Percentiles rank a stretch among this genome's conserved stretches.
These are phyloP conservation scores for Fraxinus xanthoxyloides DNA, from an alignment of 305 asterid genomes.

Conservation along the genomic window DNA sequence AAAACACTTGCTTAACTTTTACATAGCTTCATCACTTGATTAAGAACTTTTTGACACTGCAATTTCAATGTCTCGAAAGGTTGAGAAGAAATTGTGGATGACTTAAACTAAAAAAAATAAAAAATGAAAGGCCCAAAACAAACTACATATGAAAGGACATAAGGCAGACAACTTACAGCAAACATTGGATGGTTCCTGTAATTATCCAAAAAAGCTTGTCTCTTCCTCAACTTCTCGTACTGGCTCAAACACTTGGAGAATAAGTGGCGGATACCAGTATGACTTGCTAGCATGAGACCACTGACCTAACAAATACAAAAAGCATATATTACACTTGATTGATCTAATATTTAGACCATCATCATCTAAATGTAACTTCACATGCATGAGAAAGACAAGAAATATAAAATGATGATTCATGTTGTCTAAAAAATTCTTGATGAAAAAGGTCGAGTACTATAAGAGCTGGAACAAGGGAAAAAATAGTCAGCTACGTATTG, in stretches of 20 bases:
- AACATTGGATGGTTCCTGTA: slow-evolving; percentile 91
- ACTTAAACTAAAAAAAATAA: background rate
- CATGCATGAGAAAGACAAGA: background rate
- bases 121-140: background rate
- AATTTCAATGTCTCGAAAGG: background rate
- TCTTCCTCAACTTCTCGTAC: slow-evolving; percentile 91
- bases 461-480: slow-evolving; percentile 21
- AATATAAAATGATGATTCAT: background rate
- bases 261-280: slow-evolving; percentile 97
- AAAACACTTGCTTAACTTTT: slow-evolving; percentile 18
- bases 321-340: slow-evolving; percentile 5
- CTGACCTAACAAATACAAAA: slow-evolving; percentile 61
- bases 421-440: background rate
- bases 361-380: background rate
- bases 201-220: slow-evolving; percentile 98
- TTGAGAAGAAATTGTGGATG: background rate
- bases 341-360: slow-evolving; percentile 4
- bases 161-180: slow-evolving; percentile 66
- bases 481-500: slow-evolving; percentile 14
- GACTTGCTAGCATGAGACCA: slow-evolving; percentile 98
- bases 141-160: background rate
- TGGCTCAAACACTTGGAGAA: slow-evolving; percentile 95
- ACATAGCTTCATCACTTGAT: slow-evolving; percentile 40
- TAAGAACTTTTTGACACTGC: background rate
- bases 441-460: background rate